A percentile compares a stretch with the other conserved stretches of the same genome.
phyloP scores from a whole-genome alignment of 2,329 filamentous ascomycete genomes.

The Fusarium begoniae region DNA sequence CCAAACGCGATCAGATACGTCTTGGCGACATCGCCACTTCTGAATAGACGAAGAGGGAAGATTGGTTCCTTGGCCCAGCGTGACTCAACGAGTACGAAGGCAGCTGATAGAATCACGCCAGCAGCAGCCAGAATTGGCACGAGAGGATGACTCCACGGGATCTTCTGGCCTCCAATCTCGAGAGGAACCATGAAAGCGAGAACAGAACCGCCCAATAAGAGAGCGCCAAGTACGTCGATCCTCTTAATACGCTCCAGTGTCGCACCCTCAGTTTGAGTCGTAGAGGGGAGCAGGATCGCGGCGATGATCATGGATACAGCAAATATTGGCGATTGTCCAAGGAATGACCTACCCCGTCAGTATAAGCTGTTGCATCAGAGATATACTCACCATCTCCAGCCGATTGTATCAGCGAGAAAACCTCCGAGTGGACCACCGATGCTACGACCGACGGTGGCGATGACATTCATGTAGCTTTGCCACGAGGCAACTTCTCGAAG shows the following conservation, averaged over 20 bases:
- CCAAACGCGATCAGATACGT: conserved; percentile 64
- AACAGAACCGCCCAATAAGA: conserved; percentile 63
- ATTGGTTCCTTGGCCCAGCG: conserved; percentile 62
- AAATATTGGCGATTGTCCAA: background rate
- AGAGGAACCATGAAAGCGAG: conserved; percentile 62
- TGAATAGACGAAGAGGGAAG: conserved; percentile 65
- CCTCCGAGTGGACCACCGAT: conserved; percentile 66
- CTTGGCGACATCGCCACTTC: conserved; percentile 60
- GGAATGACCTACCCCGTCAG: conserved; percentile 56
- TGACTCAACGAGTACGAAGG: conserved; percentile 58
- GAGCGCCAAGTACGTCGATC: conserved; percentile 64
- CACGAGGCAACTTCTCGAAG: conserved; percentile 62
- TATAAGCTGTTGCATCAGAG: rapidly evolving
- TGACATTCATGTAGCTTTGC: conserved; percentile 63
- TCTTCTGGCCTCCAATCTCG: conserved; percentile 62
- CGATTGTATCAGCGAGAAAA: conserved; percentile 67
- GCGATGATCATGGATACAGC: background rate
- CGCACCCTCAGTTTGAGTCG: background rate
- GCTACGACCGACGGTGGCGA: conserved; percentile 60
- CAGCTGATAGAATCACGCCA: conserved; percentile 50
- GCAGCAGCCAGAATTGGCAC: conserved; percentile 50
- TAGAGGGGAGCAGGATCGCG: background rate
- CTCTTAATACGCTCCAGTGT: conserved; percentile 13
- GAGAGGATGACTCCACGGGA: conserved; percentile 59
- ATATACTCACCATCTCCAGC: conserved; percentile 63